Conservation (phyloP, 768 basidiomycete species). For the Xerocomus spinulosus region DNA sequence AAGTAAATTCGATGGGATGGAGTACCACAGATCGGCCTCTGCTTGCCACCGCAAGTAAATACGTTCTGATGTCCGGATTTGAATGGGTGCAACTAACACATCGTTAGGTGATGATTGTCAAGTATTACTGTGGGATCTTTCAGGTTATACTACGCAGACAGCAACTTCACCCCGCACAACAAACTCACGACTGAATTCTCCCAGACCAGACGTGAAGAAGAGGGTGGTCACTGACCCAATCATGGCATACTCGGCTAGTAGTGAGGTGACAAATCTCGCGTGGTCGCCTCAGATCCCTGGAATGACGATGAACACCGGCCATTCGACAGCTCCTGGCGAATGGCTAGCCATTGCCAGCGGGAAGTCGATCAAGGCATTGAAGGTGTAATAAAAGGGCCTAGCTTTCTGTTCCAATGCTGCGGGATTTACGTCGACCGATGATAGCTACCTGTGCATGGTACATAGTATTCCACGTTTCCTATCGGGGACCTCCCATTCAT, state of each 20-base stretch:
- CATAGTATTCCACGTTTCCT: neutral
- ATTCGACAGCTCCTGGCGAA: conserved; percentile 71
- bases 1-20: conserved; percentile 89
- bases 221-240: conserved; percentile 68
- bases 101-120: conserved; percentile 85
- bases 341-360: conserved; percentile 86
- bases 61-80: neutral
- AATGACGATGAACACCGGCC: conserved; percentile 69
- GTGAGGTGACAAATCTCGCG: conserved; percentile 77
- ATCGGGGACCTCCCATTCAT: too few relatives aligned
- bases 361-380: conserved; percentile 75
- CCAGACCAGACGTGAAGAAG: conserved; percentile 77
- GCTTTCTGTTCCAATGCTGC: neutral
- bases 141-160: conserved; percentile 53
- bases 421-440: neutral
- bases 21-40: conserved; percentile 78
- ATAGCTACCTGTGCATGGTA: neutral
- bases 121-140: conserved; percentile 89
- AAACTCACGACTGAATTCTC: conserved; percentile 72
- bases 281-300: conserved; percentile 86
- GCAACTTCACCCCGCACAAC: conserved; percentile 65
- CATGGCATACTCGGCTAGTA: conserved; percentile 76
- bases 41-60: conserved; percentile 80
- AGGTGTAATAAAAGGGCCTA: conserved; percentile 49
- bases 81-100: neutral